Evolutionary conservation across 177 flowering plant species (phyloP).

Genomic region (Vitis hybrid): DNA sequence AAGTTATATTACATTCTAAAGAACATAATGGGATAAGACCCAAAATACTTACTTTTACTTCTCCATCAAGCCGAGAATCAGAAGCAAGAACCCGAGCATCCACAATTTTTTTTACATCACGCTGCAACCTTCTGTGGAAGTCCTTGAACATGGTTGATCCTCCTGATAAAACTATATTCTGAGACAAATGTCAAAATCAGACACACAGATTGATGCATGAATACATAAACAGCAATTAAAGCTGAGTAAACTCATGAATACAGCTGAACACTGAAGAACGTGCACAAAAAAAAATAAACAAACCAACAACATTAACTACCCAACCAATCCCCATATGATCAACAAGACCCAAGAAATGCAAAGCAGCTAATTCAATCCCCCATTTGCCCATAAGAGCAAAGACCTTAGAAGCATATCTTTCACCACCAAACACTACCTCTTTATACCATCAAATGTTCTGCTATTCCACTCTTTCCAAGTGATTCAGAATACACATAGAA

Average conservation of each 20-base stretch:
- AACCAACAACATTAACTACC: too few relatives aligned
- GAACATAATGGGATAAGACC: neutral
- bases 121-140: conserved; percentile 87
- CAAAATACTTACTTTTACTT: conserved; percentile 55
- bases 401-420: too few relatives aligned
- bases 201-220: neutral
- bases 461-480: too few relatives aligned
- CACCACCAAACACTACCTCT: too few relatives aligned
- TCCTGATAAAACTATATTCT: conserved; percentile 97
- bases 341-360: too few relatives aligned
- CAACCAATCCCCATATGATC: too few relatives aligned
- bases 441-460: too few relatives aligned
- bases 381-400: too few relatives aligned
- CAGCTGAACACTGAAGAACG: neutral
- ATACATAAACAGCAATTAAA: neutral
- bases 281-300: too few relatives aligned
- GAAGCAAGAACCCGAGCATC: conserved; percentile 81
- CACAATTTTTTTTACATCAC: conserved; percentile 94
- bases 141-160: conserved; percentile 99
- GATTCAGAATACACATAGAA: too few relatives aligned
- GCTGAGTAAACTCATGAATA: neutral
- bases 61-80: conserved; percentile 73
- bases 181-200: conserved; percentile 15
- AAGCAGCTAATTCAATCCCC: too few relatives aligned
- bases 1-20: neutral